These are phyloP conservation scores for Starmerella apicola DNA, from an alignment of 805 yeast genomes.

Conservation along the genomic window DNA sequence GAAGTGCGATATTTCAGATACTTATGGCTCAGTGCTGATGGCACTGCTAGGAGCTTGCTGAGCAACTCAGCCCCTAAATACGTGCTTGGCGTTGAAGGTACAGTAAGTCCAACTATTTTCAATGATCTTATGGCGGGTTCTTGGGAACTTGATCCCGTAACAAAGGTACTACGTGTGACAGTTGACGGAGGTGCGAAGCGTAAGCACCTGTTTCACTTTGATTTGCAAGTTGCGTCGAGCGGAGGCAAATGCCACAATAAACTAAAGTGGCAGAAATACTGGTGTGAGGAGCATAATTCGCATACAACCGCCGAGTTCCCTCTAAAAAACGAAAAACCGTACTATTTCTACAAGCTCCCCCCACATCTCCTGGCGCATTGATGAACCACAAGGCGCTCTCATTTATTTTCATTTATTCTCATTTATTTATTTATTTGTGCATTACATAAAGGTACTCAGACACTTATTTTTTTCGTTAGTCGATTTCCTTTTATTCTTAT, in stretches of 20 bases:
- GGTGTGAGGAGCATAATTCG: conserved; percentile 42
- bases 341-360: conserved; percentile 43
- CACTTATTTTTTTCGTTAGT: too few species aligned
- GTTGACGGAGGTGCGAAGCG: conserved; percentile 37
- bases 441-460: too few species aligned
- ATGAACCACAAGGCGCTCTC: too few species aligned
- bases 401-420: too few species aligned
- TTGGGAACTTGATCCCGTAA: conserved; percentile 50
- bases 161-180: conserved; percentile 37
- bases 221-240: conserved; percentile 47
- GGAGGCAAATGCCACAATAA: conserved; percentile 58
- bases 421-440: too few species aligned
- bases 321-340: conserved; percentile 62
- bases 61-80: conserved; percentile 58
- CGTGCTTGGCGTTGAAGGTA: conserved; percentile 36
- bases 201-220: conserved; percentile 47
- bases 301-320: conserved; percentile 44
- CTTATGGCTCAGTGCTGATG: conserved; percentile 66
- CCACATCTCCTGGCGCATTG: neutral
- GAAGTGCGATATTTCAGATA: conserved; percentile 84
- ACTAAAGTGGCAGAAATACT: conserved; percentile 57
- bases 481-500: too few species aligned
- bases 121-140: conserved; percentile 13
- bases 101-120: neutral
- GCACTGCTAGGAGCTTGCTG: conserved; percentile 55